Base-by-base conservation (phyloP, 1,284 basidiomycete genomes). In the Mycosarcoma maydis region DNA sequence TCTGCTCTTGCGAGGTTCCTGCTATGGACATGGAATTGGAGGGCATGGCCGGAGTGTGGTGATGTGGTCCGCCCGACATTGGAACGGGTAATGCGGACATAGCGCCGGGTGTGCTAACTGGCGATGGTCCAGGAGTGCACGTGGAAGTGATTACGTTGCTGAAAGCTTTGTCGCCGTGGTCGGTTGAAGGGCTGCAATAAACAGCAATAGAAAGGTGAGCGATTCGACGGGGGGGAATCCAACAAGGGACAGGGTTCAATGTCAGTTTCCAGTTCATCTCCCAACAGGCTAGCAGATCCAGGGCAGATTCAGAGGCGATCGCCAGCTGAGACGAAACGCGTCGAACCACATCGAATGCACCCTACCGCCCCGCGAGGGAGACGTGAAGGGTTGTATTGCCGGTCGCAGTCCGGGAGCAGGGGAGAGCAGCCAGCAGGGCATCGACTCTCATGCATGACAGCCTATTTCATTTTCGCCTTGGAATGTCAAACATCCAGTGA, bases 141-240 rank as follows among this genome's bases (percentile, higher is more conserved):
- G 73, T 75, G 22, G 70, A 71, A 4, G 67, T 71, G 50, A 72
- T 64, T 7, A 72, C 73, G 58, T 73, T 73, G 58, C 59, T 68
- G 43, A 47, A 75, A 26, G 34, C 47, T 32, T 64, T 71, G 41
- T 67, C 64, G 40, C 39, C 47, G 46, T 42, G 46, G 8, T 64
- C 57, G 48, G 39, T 44, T 6, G 62, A 64, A 13, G 64, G 58
- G 37, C 62, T 71, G 20, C 16, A 20, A 23, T n/a, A 22, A 8
- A 37, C 17, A 16, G 29, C 2, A 34, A 34, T n/a, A 14, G 4
- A 30, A 30, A 10, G 29, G 29, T n/a, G n/a, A 30, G 29, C 29
- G 29, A 10, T 8, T 30, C 29, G 10, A 34, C 16, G 2, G 16
- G 16, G 6, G 16, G 2, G 7, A 16, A 34, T 29, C 13, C 13